phyloP scores from a whole-genome alignment of 768 basidiomycete genomes.

The Tephrocybe sp. region DNA sequence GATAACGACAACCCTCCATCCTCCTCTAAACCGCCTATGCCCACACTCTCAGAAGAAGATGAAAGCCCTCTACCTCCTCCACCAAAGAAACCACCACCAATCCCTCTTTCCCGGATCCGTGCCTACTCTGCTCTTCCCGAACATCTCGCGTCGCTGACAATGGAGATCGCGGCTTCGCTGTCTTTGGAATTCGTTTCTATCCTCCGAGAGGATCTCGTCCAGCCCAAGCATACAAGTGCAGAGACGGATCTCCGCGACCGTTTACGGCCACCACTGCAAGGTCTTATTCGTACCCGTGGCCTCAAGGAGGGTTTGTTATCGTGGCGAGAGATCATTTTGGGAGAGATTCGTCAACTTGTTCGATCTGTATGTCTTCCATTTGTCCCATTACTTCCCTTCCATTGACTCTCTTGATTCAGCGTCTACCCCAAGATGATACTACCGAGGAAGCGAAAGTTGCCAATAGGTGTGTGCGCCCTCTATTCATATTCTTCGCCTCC shows the following conservation, averaged over 20 bases:
- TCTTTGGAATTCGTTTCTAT: constrained; percentile 75
- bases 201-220: constrained; percentile 62
- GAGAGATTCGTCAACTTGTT: constrained; percentile 54
- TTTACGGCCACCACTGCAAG: constrained; percentile 69
- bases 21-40: neutral
- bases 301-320: constrained; percentile 63
- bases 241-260: constrained; percentile 56
- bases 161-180: constrained; percentile 74
- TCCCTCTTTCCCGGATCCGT: constrained; percentile 64
- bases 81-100: constrained; percentile 21
- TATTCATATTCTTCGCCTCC: constrained; percentile 12
- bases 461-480: neutral
- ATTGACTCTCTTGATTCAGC: constrained; percentile 2
- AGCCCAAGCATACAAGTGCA: constrained; percentile 36
- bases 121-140: constrained; percentile 76
- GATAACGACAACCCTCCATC: neutral
- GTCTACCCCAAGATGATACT: constrained; percentile 30
- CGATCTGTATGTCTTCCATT: constrained; percentile 46
- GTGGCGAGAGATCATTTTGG: constrained; percentile 69
- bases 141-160: constrained; percentile 67
- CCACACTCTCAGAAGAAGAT: constrained; percentile 7
- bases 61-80: neutral
- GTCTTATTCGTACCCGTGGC: constrained; percentile 72
- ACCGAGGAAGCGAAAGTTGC: neutral
- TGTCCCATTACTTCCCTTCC: constrained; percentile 5